Conservation (phyloP, 805 yeast genomes). For the Cyberlindnera japonica region DNA sequence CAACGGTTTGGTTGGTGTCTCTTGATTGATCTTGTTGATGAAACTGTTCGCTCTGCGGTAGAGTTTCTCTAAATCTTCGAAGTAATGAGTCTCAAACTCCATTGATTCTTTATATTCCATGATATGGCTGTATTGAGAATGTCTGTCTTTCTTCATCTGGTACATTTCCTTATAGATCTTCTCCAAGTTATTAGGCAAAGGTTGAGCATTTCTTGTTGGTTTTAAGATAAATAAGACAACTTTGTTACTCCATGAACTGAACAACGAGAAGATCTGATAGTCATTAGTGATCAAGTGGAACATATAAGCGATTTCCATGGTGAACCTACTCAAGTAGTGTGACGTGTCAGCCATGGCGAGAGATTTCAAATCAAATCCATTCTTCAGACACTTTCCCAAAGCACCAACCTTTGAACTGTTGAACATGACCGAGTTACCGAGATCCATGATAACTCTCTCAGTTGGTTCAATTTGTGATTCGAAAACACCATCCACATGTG, state of each 20-base stretch:
- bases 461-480: slow-evolving; percentile 66
- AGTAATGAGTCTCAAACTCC: slow-evolving; percentile 52
- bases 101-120: slow-evolving; percentile 52
- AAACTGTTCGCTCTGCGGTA: slow-evolving; percentile 54
- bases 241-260: slow-evolving; percentile 56
- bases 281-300: slow-evolving; percentile 69
- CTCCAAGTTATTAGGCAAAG: slow-evolving; percentile 50
- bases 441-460: slow-evolving; percentile 72
- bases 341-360: slow-evolving; percentile 43
- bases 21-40: slow-evolving; percentile 56
- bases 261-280: slow-evolving; percentile 68
- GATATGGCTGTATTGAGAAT: slow-evolving; percentile 40
- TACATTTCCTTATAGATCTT: slow-evolving; percentile 54
- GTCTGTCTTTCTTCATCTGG: slow-evolving; percentile 41
- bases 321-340: slow-evolving; percentile 52
- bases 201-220: slow-evolving; percentile 66
- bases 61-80: slow-evolving; percentile 50
- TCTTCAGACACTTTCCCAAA: slow-evolving; percentile 77
- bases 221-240: slow-evolving; percentile 57
- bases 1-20: slow-evolving; percentile 60
- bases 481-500: slow-evolving; percentile 63
- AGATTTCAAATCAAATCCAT: slow-evolving; percentile 72
- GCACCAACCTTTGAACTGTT: slow-evolving; percentile 74
- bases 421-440: slow-evolving; percentile 72
- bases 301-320: slow-evolving; percentile 57